Evolutionary conservation across 441 rosid genomes (phyloP), one percentile per base, ranked within the genome.

Genomic region (Biscutella laevigata): DNA sequence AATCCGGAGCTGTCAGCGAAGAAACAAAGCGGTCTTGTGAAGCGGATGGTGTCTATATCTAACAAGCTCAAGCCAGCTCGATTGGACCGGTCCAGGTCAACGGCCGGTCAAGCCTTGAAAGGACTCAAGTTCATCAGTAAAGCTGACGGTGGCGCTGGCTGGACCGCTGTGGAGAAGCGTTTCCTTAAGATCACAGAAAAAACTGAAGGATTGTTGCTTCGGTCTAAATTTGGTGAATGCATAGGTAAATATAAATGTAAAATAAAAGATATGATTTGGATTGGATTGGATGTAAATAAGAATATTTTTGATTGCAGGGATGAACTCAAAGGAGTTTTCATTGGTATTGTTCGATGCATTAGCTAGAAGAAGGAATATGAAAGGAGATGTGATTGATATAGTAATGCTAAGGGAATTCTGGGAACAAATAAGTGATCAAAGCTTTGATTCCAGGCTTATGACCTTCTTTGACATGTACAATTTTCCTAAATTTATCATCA

Each of bases 401-500:
- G 61, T 54, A 6, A 0, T 51, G 60, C 5, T 77, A 1, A 55
- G 39, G 25, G 74, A 77, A 22, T 80, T 80, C 16, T 80, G 81
- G 81, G 76, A 75, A 16, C 79, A 73, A 57, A 70, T 80, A 53
- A 64, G 74, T 32, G 60, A 77, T 39, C 75, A 69, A 69, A 65
- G 71, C 50, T 77, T 77, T 32, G 77, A 77, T 48, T 67, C 79
- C 19, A 71, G 76, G 53, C 81, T 80, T 42, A 71, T 56, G 44
- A 71, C 67, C 7, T 80, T 77, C 73, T 75, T 80, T 25, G 79
- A 75, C 72, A 68, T 80, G 86, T 80, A 39, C n/a, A n/a, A n/a
- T n/a, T n/a, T n/a, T n/a, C n/a, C n/a, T n/a, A n/a, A n/a, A n/a
- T n/a, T n/a, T n/a, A n/a, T n/a, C n/a, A n/a, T n/a, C n/a, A n/a